Conservation (phyloP, 2,329 filamentous ascomycete genomes). For the Colletotrichum lentis region DNA sequence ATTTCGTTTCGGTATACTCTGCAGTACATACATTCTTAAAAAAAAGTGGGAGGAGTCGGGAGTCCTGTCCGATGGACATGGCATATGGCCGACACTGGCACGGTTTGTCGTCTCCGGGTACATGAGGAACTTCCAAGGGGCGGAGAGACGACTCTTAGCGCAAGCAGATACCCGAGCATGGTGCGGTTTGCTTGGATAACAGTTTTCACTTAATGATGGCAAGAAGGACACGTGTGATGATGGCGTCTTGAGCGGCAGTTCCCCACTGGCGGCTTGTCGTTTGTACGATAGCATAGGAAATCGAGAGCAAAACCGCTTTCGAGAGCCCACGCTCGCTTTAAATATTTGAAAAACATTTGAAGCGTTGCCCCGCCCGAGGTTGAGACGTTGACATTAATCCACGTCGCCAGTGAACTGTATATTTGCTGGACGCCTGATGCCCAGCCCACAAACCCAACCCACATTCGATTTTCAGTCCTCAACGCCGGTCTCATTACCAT, state of each 20-base stretch:
- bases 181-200: conserved; percentile 36
- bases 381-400: conserved; percentile 15
- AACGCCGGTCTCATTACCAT: conserved; percentile 36
- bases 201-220: conserved; percentile 27
- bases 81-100: conserved; percentile 4
- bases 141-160: conserved; percentile 9
- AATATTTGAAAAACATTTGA: conserved; percentile 13
- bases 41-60: conserved; percentile 7
- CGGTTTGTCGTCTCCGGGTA: background rate
- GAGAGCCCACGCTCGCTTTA: background rate
- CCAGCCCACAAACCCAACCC: conserved; percentile 19
- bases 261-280: conserved; percentile 1
- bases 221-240: conserved; percentile 24
- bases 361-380: conserved; percentile 1
- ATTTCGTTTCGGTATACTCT: conserved; percentile 15
- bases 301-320: conserved; percentile 6
- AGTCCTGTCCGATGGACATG: conserved; percentile 16
- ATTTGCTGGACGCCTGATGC: background rate
- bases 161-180: conserved; percentile 36
- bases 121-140: conserved; percentile 2
- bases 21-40: conserved; percentile 31
- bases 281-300: conserved; percentile 34
- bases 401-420: background rate
- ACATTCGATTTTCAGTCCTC: conserved; percentile 1
- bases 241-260: conserved; percentile 34